Conservation (phyloP, 2,329 filamentous ascomycete genomes). For the Monosporascus sp. region DNA sequence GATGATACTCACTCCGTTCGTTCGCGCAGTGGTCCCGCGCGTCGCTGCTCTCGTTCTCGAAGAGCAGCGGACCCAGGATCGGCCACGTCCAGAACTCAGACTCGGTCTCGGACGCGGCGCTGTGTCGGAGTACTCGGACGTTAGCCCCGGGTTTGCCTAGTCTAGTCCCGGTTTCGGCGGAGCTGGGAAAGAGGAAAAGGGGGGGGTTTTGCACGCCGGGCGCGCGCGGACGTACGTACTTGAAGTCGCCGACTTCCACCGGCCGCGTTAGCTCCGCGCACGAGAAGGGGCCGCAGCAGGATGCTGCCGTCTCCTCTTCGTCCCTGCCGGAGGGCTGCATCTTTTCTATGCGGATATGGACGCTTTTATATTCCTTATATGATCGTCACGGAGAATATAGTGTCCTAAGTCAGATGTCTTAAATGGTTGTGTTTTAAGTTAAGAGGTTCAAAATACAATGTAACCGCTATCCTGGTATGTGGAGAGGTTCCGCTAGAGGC, state of each 20-base stretch:
- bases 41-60: conserved; percentile 69
- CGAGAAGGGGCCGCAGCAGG: conserved; percentile 35
- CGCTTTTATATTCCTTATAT: not conserved
- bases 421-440: no score
- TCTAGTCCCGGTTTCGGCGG: no score
- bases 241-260: conserved; percentile 36
- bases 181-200: no score
- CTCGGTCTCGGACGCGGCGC: conserved; percentile 19
- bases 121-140: not conserved
- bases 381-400: no score
- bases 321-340: conserved; percentile 25
- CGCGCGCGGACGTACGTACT: not conserved
- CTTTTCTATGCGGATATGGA: conserved; percentile 7
- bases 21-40: conserved; percentile 76
- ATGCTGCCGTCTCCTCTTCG: conserved; percentile 27
- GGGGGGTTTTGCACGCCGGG: no score
- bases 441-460: no score
- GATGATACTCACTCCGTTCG: conserved; percentile 53
- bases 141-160: no score
- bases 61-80: conserved; percentile 61
- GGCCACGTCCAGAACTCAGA: conserved; percentile 55
- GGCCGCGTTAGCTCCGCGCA: conserved; percentile 31
- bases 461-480: no score
- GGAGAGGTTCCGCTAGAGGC: no score
- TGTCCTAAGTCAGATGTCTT: no score